Evolutionary conservation across 768 basidiomycete species (phyloP), one percentile per base, ranked within the genome.

Genomic region (Suillus weaverae): DNA sequence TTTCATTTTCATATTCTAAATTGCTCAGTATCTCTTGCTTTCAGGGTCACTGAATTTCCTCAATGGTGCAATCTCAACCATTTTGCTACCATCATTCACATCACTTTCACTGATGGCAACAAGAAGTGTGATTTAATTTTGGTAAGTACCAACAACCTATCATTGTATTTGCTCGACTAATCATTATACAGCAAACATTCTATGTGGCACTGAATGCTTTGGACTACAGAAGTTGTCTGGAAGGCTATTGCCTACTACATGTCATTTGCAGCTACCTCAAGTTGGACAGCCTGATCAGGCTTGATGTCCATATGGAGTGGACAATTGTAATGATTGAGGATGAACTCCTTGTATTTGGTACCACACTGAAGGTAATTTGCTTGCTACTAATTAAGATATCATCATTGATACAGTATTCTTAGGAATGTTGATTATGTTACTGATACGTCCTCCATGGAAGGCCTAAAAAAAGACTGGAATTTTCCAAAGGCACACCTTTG

Each of bases 81-180:
- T 50, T 61, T 61, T 6, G 6, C 13, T 32, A 44, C 20, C 6
- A 4, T 61, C 36, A 64, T 69, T 38, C 64, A 68, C 14, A 66
- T 73, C 3, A 54, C 72, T 13, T 79, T 78, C 69, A 68, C 70
- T 32, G 79, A 81, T 68, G 77, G 71, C 3, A 62, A 64, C 13
- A 80, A 81, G 64, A 73, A 69, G 57, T 75, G 75, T 56, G 78
- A 80, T 64, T 69, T 80, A 18, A 65, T 69, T 7, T 78, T 76
- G 70, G 79, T 79, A 65, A 44, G 30, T 30, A 41, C 32, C n/a
- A 6, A 60, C 18, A 33, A 8, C 14, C 11, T 56, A 33, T 56
- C 35, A 36, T 55, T 16, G 6, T 32, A 9, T 55, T 32, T 16
- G 0, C 26, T 32, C 11, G 3, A 61, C 39, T 53, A 32, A 54